Evolutionary conservation across 176 grass and related monocot genomes (phyloP).

Genomic region (Panicum miliaceum): DNA sequence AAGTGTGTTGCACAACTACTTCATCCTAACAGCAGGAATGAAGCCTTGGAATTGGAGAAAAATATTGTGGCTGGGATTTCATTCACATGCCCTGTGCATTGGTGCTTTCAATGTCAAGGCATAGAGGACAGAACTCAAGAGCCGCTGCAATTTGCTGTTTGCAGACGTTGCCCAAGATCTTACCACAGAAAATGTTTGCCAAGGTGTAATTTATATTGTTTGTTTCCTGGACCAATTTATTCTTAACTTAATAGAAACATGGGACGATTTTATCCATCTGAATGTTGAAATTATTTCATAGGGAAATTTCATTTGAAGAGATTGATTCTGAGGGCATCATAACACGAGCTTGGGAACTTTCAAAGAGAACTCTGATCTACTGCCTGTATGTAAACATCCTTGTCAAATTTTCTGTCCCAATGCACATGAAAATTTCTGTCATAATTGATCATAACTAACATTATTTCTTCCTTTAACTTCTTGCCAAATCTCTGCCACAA

Average conservation of each 20-base stretch:
- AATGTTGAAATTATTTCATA: constrained; percentile 38
- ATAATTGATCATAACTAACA: neutral
- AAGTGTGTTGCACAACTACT: constrained; percentile 62
- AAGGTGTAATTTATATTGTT: constrained; percentile 44
- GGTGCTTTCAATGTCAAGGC: constrained; percentile 62
- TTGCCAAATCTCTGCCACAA: neutral
- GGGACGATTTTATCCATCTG: neutral
- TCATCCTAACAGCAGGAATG: constrained; percentile 44
- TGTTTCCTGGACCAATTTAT: neutral
- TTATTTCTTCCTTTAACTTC: neutral
- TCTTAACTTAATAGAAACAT: neutral
- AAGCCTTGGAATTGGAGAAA: constrained; percentile 54
- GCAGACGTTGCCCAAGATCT: constrained; percentile 70
- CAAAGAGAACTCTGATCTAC: constrained; percentile 63
- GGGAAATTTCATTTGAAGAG: constrained; percentile 53
- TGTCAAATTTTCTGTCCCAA: neutral
- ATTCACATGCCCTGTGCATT: constrained; percentile 73
- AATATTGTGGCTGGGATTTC: constrained; percentile 53
- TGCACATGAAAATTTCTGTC: neutral
- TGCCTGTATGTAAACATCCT: constrained; percentile 54
- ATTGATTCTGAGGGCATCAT: constrained; percentile 42
- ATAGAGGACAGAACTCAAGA: constrained; percentile 52
- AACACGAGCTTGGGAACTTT: constrained; percentile 66
- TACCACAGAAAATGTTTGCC: constrained; percentile 85
- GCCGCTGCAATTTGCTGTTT: constrained; percentile 66